Percentiles rank a stretch among this genome's conserved stretches.
Evolutionary conservation across 2,329 filamentous ascomycete species (phyloP).

Genomic region (Trichoderma lentiforme): DNA sequence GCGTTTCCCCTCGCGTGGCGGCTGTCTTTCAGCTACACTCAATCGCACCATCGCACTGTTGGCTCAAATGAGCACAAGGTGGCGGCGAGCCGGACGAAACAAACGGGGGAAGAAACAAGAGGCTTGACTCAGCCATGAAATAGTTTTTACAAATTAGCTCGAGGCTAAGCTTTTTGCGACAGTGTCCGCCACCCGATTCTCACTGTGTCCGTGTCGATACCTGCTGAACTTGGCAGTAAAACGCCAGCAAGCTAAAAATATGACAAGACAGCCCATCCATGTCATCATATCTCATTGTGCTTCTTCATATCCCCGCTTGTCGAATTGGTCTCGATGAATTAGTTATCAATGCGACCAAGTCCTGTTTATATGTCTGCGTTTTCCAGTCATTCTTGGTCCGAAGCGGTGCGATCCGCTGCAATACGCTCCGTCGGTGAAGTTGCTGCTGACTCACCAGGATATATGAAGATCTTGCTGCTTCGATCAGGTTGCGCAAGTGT

Average conservation of each 20-base stretch:
- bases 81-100: not conserved
- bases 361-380: not conserved
- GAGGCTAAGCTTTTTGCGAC: slow-evolving; percentile 14
- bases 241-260: not conserved
- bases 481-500: not conserved
- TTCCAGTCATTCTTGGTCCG: not conserved
- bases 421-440: not conserved
- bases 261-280: not conserved
- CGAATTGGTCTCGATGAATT: not conserved
- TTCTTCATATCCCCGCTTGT: not conserved
- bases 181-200: not conserved
- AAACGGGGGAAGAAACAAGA: not conserved
- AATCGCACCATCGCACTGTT: not conserved
- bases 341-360: not conserved
- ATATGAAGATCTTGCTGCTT: not conserved
- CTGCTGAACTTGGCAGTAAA: not conserved
- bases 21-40: not conserved
- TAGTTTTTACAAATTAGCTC: not conserved
- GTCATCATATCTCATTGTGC: not conserved
- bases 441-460: not conserved
- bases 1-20: not conserved
- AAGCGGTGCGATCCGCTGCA: not conserved
- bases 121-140: slow-evolving; percentile 3
- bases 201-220: not conserved
- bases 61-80: not conserved